Conservation (phyloP, 1,284 basidiomycete species). For the Mrakiaceae sp. region DNA sequence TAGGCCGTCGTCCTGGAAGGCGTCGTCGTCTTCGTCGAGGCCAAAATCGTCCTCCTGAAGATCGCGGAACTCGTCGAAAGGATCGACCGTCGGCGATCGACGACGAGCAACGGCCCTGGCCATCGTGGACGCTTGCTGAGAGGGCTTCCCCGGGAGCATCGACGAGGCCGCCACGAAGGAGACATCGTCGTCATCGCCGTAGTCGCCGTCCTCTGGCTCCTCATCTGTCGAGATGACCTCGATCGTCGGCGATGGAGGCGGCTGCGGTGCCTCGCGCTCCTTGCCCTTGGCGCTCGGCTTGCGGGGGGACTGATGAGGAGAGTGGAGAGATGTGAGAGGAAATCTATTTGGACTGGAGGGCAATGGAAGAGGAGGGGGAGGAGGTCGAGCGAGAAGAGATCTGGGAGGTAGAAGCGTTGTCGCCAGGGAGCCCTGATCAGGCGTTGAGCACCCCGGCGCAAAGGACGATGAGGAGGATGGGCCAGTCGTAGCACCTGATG, state of each 20-base stretch:
- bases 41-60: not conserved
- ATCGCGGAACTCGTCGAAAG: constrained; percentile 7
- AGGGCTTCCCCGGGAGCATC: no score
- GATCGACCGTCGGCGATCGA: not conserved
- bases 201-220: not conserved
- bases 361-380: not conserved
- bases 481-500: not conserved
- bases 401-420: not conserved
- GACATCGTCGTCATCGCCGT: not conserved
- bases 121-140: not conserved
- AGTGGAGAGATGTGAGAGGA: not conserved
- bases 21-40: constrained; percentile 5
- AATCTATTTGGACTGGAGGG: not conserved
- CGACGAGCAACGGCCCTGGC: not conserved
- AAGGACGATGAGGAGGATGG: constrained; percentile 2
- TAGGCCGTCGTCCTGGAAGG: not conserved
- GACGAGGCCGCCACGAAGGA: no score
- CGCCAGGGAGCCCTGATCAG: constrained; percentile 9
- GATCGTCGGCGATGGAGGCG: not conserved
- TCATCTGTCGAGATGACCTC: not conserved
- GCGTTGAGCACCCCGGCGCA: not conserved
- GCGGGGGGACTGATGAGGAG: not conserved
- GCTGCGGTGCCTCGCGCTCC: not conserved
- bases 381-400: constrained; percentile 14
- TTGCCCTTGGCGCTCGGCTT: not conserved